Conservation (phyloP, 73 alveolate genomes). For the Paramecium biaurelia region DNA sequence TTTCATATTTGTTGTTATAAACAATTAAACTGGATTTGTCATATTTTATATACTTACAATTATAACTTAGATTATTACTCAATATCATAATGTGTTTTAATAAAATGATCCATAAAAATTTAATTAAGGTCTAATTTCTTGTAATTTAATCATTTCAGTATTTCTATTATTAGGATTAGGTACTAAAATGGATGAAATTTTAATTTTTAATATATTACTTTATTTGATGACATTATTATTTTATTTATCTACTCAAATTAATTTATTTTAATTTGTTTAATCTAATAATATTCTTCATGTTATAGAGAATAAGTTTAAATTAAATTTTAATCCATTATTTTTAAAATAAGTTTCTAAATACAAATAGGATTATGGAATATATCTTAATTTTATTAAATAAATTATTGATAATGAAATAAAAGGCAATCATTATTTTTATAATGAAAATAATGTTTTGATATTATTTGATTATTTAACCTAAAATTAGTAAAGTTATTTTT, state of each 20-base stretch:
- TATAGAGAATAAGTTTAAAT: neutral
- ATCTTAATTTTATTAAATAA: neutral
- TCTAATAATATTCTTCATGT: neutral
- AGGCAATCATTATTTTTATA: neutral
- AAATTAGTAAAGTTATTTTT: neutral
- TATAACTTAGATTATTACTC: neutral
- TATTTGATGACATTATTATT: neutral
- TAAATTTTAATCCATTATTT: neutral
- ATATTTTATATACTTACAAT: neutral
- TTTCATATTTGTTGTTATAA: neutral
- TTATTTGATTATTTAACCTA: neutral
- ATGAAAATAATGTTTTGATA: neutral
- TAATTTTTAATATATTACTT: neutral
- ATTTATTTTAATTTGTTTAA: neutral
- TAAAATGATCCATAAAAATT: neutral
- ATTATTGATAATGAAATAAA: neutral
- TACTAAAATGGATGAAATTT: neutral
- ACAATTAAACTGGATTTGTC: neutral
- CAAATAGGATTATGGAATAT: neutral
- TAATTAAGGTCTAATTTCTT: neutral
- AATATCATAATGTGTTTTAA: neutral
- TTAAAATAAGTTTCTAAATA: neutral
- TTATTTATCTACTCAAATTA: neutral
- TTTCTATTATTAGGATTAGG: neutral
- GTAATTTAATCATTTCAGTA: neutral